Percentiles rank a stretch among this genome's conserved stretches.
These are phyloP conservation scores for Silene vulgaris DNA, from an alignment of 179 eudicot species.

Conservation along the genomic window DNA sequence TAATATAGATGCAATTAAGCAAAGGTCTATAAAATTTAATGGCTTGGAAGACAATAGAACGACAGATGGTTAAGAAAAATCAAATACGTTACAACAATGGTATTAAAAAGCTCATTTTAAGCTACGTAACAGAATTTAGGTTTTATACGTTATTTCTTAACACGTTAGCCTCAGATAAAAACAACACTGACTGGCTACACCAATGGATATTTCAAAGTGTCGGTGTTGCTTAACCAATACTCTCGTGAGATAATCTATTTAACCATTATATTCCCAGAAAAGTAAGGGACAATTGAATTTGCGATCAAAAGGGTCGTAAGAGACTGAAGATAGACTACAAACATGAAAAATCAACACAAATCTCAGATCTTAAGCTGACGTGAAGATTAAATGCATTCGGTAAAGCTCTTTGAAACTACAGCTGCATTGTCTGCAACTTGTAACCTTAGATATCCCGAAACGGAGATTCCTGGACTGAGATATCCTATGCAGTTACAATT, in stretches of 20 bases:
- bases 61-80: neutral
- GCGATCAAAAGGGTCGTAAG: neutral
- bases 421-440: neutral
- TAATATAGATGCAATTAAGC: neutral
- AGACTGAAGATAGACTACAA: neutral
- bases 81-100: neutral
- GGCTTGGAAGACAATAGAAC: constrained; percentile 6
- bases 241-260: neutral
- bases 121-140: neutral
- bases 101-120: neutral
- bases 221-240: too few species aligned
- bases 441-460: neutral
- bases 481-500: neutral
- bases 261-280: neutral
- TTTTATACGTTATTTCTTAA: neutral
- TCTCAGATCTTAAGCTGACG: neutral
- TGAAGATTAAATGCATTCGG: neutral
- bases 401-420: neutral
- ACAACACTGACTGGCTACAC: too few species aligned
- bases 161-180: too few species aligned
- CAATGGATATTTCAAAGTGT: too few species aligned
- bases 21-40: constrained; percentile 6
- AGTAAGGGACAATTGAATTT: neutral
- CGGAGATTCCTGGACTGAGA: neutral
- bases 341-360: neutral